Evolutionary conservation across 2,329 filamentous ascomycete genomes (phyloP).

Genomic region (Arthrocladium fulminans): DNA sequence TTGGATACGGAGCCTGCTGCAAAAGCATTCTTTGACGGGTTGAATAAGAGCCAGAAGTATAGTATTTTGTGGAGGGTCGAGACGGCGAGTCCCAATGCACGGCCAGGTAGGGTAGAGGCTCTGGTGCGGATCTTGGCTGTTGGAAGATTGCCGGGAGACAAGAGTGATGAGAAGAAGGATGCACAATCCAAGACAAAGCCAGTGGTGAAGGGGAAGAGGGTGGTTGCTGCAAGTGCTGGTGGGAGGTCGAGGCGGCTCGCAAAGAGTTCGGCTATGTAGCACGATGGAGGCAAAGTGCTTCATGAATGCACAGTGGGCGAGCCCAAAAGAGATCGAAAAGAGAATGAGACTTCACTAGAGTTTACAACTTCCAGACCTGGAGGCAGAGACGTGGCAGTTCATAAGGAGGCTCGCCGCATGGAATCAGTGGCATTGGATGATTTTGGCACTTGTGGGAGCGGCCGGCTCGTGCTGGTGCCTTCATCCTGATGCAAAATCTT

Average conservation of each 20-base stretch:
- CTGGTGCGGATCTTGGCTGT: conserved; percentile 34
- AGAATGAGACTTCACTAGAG: too few species aligned
- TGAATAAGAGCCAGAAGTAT: conserved; percentile 42
- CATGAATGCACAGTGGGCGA: too few species aligned
- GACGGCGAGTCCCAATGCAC: conserved; percentile 29
- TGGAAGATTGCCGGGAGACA: conserved; percentile 11
- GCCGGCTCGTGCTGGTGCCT: too few species aligned
- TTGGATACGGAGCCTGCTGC: conserved; percentile 32
- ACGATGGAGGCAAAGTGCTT: too few species aligned
- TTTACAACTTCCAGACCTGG: too few species aligned
- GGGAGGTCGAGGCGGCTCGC: not conserved
- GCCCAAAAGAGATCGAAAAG: too few species aligned
- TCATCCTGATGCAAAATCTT: too few species aligned
- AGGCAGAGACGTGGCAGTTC: too few species aligned
- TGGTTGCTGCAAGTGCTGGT: not conserved
- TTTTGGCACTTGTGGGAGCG: too few species aligned
- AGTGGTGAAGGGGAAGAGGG: not conserved
- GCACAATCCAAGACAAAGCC: not conserved
- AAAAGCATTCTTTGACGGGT: conserved; percentile 33
- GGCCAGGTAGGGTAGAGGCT: conserved; percentile 34
- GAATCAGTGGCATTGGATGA: too few species aligned
- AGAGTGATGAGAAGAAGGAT: not conserved
- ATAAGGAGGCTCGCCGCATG: too few species aligned
- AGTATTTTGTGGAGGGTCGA: conserved; percentile 39
- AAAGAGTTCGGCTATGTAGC: too few species aligned